phyloP scores from a whole-genome alignment of 2,329 filamentous ascomycete genomes.

The Fusarium gaditjirri region DNA sequence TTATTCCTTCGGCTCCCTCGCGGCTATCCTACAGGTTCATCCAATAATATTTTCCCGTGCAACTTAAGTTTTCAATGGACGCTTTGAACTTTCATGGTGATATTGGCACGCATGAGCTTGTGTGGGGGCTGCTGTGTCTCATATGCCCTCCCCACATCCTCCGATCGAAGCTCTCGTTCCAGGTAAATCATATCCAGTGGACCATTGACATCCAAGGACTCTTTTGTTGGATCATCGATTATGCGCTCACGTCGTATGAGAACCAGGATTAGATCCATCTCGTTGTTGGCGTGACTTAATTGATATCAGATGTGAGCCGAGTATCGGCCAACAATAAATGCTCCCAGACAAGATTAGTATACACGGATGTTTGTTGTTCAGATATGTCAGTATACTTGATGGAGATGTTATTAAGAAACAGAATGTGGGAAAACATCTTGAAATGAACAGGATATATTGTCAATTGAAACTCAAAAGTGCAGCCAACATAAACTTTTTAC shows the following conservation, averaged over 20 bases:
- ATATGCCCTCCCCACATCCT: slow-evolving; percentile 31
- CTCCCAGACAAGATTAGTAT: background rate
- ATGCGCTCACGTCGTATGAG: slow-evolving; percentile 6
- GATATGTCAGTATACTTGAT: background rate
- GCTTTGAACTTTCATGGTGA: slow-evolving; percentile 9
- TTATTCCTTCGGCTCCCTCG: background rate
- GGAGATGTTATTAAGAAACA: background rate
- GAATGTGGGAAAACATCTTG: background rate
- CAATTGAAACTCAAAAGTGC: background rate
- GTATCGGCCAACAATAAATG: background rate
- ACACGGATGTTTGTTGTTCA: background rate
- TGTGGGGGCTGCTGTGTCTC: slow-evolving; percentile 31
- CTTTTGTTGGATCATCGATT: slow-evolving; percentile 6
- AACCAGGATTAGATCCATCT: background rate
- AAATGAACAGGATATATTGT: background rate
- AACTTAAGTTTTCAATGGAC: slow-evolving; percentile 22
- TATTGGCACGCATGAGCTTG: slow-evolving; percentile 28
- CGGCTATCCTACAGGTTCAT: background rate
- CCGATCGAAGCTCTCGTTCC: slow-evolving; percentile 21
- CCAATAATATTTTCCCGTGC: slow-evolving; percentile 7
- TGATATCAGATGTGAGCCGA: background rate
- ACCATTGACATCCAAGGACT: slow-evolving; percentile 13
- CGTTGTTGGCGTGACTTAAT: background rate
- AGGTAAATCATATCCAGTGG: slow-evolving; percentile 17
- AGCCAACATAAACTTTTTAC: slow-evolving; percentile 27